A percentile compares a stretch with the other conserved stretches of the same genome.
phyloP scores from a whole-genome alignment of 2,329 filamentous ascomycete genomes.

The Grosmannia clavigera region DNA sequence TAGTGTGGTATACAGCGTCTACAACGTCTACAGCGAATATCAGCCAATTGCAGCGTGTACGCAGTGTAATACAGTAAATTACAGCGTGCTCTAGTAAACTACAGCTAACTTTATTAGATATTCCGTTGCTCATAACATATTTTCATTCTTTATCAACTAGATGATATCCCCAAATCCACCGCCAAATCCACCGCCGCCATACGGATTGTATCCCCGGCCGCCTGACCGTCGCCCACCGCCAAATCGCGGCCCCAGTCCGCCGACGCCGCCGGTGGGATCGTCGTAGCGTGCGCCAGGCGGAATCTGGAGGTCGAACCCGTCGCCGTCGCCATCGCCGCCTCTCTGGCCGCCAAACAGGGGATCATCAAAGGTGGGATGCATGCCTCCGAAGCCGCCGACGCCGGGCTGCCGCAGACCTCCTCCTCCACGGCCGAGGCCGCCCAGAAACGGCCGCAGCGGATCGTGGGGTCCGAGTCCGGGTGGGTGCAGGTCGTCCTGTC shows the following conservation, averaged over 20 bases:
- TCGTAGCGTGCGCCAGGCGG: constrained; percentile 90
- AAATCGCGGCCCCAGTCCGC: constrained; percentile 25
- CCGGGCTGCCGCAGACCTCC: constrained; percentile 35
- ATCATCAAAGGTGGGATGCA: constrained; percentile 95
- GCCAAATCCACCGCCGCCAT: constrained; percentile 17
- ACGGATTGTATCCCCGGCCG: constrained; percentile 20
- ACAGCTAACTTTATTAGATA: not conserved
- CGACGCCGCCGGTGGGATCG: constrained; percentile 70
- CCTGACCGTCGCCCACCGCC: constrained; percentile 23
- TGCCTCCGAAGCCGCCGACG: constrained; percentile 52
- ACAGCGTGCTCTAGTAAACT: not conserved
- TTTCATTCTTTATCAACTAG: constrained; percentile 2
- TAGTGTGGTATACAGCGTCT: no score
- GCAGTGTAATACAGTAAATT: no score
- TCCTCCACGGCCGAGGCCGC: constrained; percentile 41
- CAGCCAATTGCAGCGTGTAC: no score
- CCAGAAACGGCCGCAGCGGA: constrained; percentile 57
- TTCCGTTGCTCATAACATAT: no score
- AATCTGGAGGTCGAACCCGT: constrained; percentile 53
- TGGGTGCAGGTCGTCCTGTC: constrained; percentile 79
- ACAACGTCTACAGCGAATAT: no score
- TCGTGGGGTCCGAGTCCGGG: constrained; percentile 76
- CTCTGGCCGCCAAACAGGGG: constrained; percentile 53
- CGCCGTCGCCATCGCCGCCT: constrained; percentile 28
- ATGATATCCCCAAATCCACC: constrained; percentile 18